Evolutionary conservation across 257 asterid genomes (phyloP).

Genomic region (Ilex aquifolium): DNA sequence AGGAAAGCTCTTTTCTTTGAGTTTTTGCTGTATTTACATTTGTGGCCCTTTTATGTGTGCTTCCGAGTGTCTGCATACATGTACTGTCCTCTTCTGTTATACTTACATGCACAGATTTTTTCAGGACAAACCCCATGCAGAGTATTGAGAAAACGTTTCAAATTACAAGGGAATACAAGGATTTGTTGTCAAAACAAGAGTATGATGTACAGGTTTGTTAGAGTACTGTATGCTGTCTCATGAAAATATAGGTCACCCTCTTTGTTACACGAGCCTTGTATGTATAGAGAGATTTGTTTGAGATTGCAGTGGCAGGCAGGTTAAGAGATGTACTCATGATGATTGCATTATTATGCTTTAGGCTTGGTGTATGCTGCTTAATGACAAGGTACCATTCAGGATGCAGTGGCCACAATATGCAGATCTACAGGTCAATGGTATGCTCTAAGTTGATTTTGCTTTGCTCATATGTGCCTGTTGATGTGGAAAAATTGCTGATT

Average conservation of each 20-base stretch:
- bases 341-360: conserved; percentile 25
- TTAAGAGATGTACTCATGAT: neutral
- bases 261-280: too few species aligned
- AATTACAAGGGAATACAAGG: conserved; percentile 78
- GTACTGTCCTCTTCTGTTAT: too few species aligned
- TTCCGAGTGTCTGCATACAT: too few species aligned
- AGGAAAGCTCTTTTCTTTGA: neutral
- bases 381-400: conserved; percentile 87
- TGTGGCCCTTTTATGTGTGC: too few species aligned
- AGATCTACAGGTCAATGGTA: conserved; percentile 93
- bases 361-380: conserved; percentile 98
- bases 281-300: too few species aligned
- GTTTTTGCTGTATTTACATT: neutral
- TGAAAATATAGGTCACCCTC: too few species aligned
- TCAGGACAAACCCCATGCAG: conserved; percentile 79
- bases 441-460: conserved; percentile 16
- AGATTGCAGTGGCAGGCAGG: neutral
- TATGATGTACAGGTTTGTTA: conserved; percentile 82
- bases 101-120: neutral
- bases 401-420: conserved; percentile 98
- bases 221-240: conserved; percentile 7
- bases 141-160: conserved; percentile 83
- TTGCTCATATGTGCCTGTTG: conserved; percentile 7
- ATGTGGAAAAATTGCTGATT: neutral
- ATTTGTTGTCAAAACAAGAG: conserved; percentile 71